Percentiles rank a stretch among this genome's conserved stretches.
These are phyloP conservation scores for Amphirosellinia nigrospora DNA, from an alignment of 495 filamentous ascomycete species.

Conservation along the genomic window DNA sequence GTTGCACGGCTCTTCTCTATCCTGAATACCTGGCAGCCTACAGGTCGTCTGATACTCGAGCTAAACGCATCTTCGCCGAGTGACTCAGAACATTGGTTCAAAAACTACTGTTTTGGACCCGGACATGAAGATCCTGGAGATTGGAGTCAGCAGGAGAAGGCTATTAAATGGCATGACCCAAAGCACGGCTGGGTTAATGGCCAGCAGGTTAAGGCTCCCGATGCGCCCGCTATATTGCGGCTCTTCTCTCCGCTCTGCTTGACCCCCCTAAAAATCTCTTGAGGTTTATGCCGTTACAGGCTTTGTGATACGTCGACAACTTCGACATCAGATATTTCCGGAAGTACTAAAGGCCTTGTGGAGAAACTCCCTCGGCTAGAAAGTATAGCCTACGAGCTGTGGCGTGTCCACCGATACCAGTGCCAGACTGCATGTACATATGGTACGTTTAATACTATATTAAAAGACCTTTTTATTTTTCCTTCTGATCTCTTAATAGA, in stretches of 20 bases:
- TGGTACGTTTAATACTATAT: conserved; percentile 7
- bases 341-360: conserved; percentile 9
- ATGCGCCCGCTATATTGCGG: conserved; percentile 11
- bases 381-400: conserved; percentile 14
- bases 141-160: conserved; percentile 7
- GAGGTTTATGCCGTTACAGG: conserved; percentile 12
- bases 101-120: conserved; percentile 30
- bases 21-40: conserved; percentile 30
- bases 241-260: conserved; percentile 4
- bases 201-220: conserved; percentile 10
- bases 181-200: conserved; percentile 15
- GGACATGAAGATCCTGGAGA: conserved; percentile 17
- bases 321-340: conserved; percentile 6
- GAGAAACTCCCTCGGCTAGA: conserved; percentile 12
- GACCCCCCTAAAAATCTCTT: conserved; percentile 1
- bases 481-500: conserved; percentile 12
- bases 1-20: conserved; percentile 32
- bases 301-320: conserved; percentile 18
- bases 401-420: conserved; percentile 8
- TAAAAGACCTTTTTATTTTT: conserved; percentile 6
- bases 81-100: conserved; percentile 36
- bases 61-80: conserved; percentile 36
- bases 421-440: conserved; percentile 6
- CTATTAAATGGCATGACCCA: conserved; percentile 17
- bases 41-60: conserved; percentile 31